These are phyloP conservation scores for Tritrichomonas musculus DNA, from an alignment of 208 protist genomes.

Conservation along the genomic window DNA sequence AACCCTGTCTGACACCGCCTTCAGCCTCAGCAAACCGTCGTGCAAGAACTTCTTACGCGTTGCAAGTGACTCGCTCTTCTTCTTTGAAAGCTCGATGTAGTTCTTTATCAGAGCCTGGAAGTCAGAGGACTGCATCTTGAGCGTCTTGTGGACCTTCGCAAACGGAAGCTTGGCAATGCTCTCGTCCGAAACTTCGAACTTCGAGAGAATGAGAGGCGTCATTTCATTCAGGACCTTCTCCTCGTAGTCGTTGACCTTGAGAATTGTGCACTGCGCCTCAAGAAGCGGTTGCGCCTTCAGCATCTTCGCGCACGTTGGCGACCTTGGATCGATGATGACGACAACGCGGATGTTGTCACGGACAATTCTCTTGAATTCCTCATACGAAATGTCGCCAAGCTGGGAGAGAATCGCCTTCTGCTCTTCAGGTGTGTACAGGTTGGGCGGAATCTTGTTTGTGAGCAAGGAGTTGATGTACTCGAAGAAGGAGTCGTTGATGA, in stretches of 20 bases:
- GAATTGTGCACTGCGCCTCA: neutral
- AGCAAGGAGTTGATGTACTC: conserved; percentile 1
- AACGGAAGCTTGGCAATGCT: conserved; percentile 6
- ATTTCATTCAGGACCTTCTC: neutral
- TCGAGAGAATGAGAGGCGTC: neutral
- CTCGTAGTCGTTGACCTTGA: neutral
- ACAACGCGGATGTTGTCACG: neutral
- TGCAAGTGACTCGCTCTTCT: neutral
- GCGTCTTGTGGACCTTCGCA: neutral
- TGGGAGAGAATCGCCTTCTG: neutral
- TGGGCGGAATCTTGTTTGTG: neutral
- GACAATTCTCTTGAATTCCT: neutral
- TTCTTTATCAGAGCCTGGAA: neutral
- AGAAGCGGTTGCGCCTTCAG: neutral
- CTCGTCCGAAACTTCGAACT: neutral
- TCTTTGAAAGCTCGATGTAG: neutral
- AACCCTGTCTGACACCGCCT: neutral
- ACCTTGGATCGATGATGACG: neutral
- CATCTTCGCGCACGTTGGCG: neutral
- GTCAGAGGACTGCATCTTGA: neutral
- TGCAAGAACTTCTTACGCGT: neutral
- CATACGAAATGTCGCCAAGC: neutral
- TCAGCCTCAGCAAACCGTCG: neutral
- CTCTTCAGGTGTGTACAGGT: conserved; percentile 17
- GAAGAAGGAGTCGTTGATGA: neutral